A percentile compares a stretch with the other conserved stretches of the same genome.
Evolutionary conservation across 129 eudicot genomes (phyloP).

Genomic region (Pittosporum tobira): DNA sequence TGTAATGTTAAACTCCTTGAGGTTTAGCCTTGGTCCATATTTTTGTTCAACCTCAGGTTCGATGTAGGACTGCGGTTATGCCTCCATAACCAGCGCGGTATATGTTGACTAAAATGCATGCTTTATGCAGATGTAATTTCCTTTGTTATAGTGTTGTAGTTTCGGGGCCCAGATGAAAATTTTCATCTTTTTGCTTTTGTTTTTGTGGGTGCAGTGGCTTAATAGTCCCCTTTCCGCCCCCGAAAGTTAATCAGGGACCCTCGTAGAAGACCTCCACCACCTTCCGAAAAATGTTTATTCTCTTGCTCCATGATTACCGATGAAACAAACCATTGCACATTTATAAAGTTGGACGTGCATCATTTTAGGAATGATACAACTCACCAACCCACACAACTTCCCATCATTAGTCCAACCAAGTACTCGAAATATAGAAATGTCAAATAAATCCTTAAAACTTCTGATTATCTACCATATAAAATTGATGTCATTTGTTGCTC

Average conservation of each 20-base stretch:
- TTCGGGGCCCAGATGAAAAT: too few relatives aligned
- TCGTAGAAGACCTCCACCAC: neutral
- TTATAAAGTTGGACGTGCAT: neutral
- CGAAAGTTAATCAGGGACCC: neutral
- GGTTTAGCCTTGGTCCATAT: too few relatives aligned
- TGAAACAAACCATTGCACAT: neutral
- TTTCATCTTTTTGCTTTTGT: too few relatives aligned
- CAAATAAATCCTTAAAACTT: neutral
- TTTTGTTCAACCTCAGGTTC: too few relatives aligned
- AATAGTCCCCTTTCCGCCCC: neutral
- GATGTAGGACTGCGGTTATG: too few relatives aligned
- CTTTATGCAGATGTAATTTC: too few relatives aligned
- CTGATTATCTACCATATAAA: neutral
- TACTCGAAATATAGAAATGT: neutral
- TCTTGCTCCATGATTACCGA: neutral
- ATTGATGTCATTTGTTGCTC: neutral
- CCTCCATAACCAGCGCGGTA: too few relatives aligned
- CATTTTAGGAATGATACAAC: neutral
- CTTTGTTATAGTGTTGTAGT: too few relatives aligned
- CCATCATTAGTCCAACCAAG: neutral
- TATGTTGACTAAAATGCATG: too few relatives aligned
- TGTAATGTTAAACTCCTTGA: too few relatives aligned
- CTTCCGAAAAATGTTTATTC: neutral
- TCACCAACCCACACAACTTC: slow-evolving; percentile 7
- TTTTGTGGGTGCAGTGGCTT: neutral